Percentiles rank a stretch among this genome's conserved stretches.
Conservation (phyloP, 371 early-diverging fungal genomes). For the Blastocladiella emersonii region DNA sequence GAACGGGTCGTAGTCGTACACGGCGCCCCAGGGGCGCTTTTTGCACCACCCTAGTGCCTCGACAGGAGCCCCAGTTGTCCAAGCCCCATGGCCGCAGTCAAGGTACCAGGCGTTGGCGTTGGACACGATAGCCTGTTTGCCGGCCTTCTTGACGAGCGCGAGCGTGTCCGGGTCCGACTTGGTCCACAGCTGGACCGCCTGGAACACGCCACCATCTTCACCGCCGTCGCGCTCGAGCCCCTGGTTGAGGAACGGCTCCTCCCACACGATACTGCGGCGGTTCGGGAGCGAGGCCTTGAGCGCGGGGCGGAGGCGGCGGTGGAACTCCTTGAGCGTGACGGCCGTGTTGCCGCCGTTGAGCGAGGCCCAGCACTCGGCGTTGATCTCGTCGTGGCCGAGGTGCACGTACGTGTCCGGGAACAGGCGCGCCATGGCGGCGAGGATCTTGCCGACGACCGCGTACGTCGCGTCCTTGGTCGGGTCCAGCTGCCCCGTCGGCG, state of each 20-base stretch:
- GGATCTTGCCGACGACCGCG: constrained; percentile 39
- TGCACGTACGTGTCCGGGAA: constrained; percentile 59
- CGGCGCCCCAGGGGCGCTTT: neutral
- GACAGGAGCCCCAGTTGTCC: constrained; percentile 10
- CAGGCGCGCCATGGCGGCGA: constrained; percentile 37
- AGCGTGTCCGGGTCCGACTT: constrained; percentile 22
- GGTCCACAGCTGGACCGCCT: constrained; percentile 46
- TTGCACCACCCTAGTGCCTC: neutral
- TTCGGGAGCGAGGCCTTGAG: constrained; percentile 3
- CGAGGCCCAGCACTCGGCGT: constrained; percentile 41
- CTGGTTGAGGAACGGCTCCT: constrained; percentile 22
- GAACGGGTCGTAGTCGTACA: constrained; percentile 21
- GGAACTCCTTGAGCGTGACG: constrained; percentile 13
- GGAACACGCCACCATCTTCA: constrained; percentile 20
- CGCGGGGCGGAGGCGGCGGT: constrained; percentile 15
- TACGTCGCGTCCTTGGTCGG: constrained; percentile 38
- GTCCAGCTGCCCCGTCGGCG: constrained; percentile 61
- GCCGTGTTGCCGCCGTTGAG: constrained; percentile 15
- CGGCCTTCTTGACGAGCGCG: constrained; percentile 27
- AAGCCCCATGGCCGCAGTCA: constrained; percentile 54
- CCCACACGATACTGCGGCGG: constrained; percentile 20
- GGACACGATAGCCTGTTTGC: constrained; percentile 41
- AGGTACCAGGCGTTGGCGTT: constrained; percentile 48
- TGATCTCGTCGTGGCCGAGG: constrained; percentile 64
- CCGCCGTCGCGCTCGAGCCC: neutral